Conservation (phyloP, 1,139 yeast genomes). For the Schwanniomyces etchellsii region DNA sequence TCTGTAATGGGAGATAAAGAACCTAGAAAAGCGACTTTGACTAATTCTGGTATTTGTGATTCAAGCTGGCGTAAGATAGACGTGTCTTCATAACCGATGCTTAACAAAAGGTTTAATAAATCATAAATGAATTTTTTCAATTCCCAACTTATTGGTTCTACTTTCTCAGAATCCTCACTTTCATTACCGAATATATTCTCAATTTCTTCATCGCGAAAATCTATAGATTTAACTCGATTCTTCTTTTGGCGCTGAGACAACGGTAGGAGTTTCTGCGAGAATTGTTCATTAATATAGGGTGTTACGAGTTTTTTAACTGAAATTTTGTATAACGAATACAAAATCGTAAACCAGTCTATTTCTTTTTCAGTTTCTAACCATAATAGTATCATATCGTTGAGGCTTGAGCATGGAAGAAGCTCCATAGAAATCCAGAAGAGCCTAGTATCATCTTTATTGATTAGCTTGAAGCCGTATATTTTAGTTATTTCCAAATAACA, state of each 20-base stretch:
- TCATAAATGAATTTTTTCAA: constrained; percentile 59
- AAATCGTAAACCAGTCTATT: constrained; percentile 36
- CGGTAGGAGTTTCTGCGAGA: constrained; percentile 38
- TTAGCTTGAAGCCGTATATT: constrained; percentile 27
- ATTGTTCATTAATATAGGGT: constrained; percentile 33
- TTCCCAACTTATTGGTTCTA: constrained; percentile 68
- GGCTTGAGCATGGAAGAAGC: constrained; percentile 31
- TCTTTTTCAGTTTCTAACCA: constrained; percentile 39
- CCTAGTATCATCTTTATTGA: constrained; percentile 31
- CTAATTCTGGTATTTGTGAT: constrained; percentile 59
- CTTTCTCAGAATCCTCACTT: constrained; percentile 27
- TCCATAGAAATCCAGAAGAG: constrained; percentile 43
- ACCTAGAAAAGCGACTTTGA: constrained; percentile 79
- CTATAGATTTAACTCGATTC: constrained; percentile 24
- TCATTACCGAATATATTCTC: constrained; percentile 37
- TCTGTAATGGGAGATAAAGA: constrained; percentile 66
- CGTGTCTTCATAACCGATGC: constrained; percentile 33
- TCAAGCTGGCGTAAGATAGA: constrained; percentile 39
- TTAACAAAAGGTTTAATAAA: constrained; percentile 48
- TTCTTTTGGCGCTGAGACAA: constrained; percentile 41
- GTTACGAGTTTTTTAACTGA: constrained; percentile 35
- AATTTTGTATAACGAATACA: constrained; percentile 32
- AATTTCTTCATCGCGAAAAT: constrained; percentile 41
- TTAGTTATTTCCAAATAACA: constrained; percentile 38
- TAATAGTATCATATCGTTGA: constrained; percentile 26